Conservation (phyloP, 1,284 basidiomycete genomes). For the Xerocomus amazonicus region DNA sequence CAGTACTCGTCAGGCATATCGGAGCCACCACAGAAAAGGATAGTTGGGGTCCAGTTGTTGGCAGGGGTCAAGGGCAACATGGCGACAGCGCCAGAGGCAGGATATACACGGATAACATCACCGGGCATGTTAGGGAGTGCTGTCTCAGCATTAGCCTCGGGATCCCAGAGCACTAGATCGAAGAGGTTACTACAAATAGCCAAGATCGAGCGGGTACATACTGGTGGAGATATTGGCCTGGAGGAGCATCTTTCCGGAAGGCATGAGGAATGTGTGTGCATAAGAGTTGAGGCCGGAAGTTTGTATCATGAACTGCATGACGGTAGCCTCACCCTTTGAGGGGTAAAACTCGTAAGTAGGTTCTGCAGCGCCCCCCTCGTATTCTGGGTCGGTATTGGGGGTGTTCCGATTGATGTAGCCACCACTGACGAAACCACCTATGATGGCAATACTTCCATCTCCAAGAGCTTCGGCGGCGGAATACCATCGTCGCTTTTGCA, state of each 20-base stretch:
- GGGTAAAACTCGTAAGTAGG: constrained; percentile 84
- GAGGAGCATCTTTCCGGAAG: constrained; percentile 79
- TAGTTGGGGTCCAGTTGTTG: constrained; percentile 83
- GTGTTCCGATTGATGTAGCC: constrained; percentile 85
- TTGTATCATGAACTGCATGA: constrained; percentile 75
- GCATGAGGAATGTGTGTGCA: constrained; percentile 81
- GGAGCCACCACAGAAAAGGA: constrained; percentile 88
- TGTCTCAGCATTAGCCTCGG: constrained; percentile 56
- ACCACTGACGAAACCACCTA: constrained; percentile 82
- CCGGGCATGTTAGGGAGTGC: constrained; percentile 60
- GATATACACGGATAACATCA: constrained; percentile 81
- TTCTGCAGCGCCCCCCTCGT: constrained; percentile 61
- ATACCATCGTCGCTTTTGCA: constrained; percentile 84
- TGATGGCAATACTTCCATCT: constrained; percentile 66
- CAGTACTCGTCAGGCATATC: constrained; percentile 70
- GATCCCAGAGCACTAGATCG: constrained; percentile 59
- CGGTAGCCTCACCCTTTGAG: constrained; percentile 51
- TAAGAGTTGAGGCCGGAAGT: constrained; percentile 92
- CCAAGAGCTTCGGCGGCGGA: constrained; percentile 77
- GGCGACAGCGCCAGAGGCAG: constrained; percentile 84
- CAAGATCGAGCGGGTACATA: constrained; percentile 34
- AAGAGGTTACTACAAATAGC: constrained; percentile 11
- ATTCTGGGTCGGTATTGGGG: constrained; percentile 62
- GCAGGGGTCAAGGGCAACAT: constrained; percentile 89
- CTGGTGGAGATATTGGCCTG: constrained; percentile 83